Base-by-base conservation (phyloP, 371 early-diverging fungal genomes). In the Apophysomyces elegans region DNA sequence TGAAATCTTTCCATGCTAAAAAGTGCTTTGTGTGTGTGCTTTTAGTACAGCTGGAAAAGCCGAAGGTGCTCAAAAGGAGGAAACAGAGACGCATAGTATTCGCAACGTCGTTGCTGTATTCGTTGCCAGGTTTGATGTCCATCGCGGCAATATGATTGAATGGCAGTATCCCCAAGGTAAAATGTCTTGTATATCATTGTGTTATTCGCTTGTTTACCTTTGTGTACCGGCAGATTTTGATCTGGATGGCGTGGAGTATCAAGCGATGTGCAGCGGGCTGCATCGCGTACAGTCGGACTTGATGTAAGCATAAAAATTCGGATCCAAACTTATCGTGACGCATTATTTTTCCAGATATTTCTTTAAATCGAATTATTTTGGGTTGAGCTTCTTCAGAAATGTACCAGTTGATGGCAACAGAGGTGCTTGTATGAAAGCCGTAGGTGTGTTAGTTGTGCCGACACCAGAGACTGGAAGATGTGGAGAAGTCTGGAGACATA, bases 251-350 rank as follows among this genome's bases (percentile, higher is more conserved):
- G 71, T 87, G 1, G 89, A 88, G 70, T 88, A 79, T 63, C 81
- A 86, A 59, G 80, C 86, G 7, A 80, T 88, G 7, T 83, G 85
- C 39, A 88, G 89, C 67, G 89, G 89, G 21, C 72, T 86, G 44
- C 89, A 88, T 69, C 72, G 65, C 37, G 71, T 80, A 13, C 66
- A 70, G n/a, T 67, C 78, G 14, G 89, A 88, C 70, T 70, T 77
- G 18, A 82, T 87, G 89, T 88, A 84, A 43, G 70, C 32, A 32
- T 63, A 11, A 36, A 14, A 14, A 11, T 61, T 41, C 8, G 41
- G 26, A 21, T 13, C 35, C 21, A 44, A 8, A 26, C 65, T 11
- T 36, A 18, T 21, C 16, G 9, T 7, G 4, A 21, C 11, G 21
- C 5, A 50, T 26, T 4, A 50, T 21, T 7, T 18, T 18, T 14